These are phyloP conservation scores for Paratinospora sagittata DNA, from an alignment of 164 flowering plant species.

Conservation along the genomic window DNA sequence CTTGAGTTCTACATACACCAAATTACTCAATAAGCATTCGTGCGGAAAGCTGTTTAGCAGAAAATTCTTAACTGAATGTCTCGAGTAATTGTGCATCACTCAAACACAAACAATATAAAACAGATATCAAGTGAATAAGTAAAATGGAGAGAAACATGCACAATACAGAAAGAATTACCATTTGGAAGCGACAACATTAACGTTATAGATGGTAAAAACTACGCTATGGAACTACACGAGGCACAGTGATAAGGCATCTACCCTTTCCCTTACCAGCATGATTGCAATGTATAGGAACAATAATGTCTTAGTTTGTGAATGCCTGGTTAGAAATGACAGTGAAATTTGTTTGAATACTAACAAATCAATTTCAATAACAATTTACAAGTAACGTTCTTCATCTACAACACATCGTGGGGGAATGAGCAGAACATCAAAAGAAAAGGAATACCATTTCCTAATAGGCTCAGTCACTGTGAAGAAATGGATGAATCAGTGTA, in stretches of 20 bases:
- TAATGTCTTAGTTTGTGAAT: background rate
- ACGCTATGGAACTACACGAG: background rate
- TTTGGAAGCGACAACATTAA: background rate
- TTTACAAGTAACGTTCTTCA: too few relatives aligned
- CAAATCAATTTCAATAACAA: too few relatives aligned
- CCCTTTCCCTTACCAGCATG: background rate
- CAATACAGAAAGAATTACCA: too few relatives aligned
- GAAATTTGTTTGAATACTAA: too few relatives aligned
- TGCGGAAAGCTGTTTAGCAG: too few relatives aligned
- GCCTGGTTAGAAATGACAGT: too few relatives aligned
- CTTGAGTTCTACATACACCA: conserved; percentile 62
- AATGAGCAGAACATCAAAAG: background rate
- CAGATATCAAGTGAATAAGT: background rate
- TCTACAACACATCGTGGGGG: background rate
- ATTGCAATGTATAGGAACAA: background rate
- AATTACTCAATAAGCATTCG: background rate
- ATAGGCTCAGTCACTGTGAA: background rate
- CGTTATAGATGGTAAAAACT: background rate
- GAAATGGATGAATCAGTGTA: background rate
- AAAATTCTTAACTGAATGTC: too few relatives aligned
- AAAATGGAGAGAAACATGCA: background rate
- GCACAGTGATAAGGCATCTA: background rate
- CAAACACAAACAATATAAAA: background rate
- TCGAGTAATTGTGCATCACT: background rate
- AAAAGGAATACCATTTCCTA: background rate